Conservation (phyloP, 1,284 basidiomycete genomes). For the Cutaneotrichosporon mucoides region DNA sequence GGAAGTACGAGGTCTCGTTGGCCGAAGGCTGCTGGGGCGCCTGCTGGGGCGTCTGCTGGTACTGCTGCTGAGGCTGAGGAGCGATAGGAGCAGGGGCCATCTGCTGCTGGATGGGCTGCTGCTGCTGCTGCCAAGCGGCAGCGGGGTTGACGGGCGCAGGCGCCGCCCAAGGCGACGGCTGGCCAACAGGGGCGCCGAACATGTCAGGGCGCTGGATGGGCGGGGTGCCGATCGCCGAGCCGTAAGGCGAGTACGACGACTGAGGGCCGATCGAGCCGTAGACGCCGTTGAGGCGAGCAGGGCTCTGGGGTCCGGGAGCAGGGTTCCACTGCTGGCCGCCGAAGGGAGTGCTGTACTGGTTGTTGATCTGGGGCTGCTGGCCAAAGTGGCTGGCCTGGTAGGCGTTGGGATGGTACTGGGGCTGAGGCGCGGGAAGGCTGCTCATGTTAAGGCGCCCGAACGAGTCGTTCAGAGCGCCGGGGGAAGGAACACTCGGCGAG, state of each 20-base stretch:
- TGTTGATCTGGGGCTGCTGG: slow-evolving; percentile 7
- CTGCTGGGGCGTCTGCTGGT: slow-evolving; percentile 11
- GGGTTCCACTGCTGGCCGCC: slow-evolving; percentile 13
- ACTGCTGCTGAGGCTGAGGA: slow-evolving; percentile 15
- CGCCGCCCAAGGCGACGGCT: slow-evolving; percentile 32
- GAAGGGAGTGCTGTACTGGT: slow-evolving; percentile 13
- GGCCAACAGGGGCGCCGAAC: slow-evolving; percentile 14
- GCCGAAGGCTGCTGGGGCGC: not conserved
- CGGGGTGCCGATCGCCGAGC: slow-evolving; percentile 19
- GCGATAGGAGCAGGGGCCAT: slow-evolving; percentile 7
- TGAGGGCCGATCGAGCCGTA: slow-evolving; percentile 18
- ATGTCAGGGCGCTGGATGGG: slow-evolving; percentile 14
- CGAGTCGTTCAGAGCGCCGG: slow-evolving; percentile 24
- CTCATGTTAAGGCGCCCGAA: slow-evolving; percentile 34
- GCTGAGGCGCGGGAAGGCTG: slow-evolving; percentile 8
- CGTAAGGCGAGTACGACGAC: slow-evolving; percentile 5
- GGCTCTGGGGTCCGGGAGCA: slow-evolving; percentile 16
- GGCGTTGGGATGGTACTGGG: slow-evolving; percentile 5
- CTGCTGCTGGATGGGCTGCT: slow-evolving; percentile 15
- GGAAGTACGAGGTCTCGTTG: slow-evolving; percentile 26
- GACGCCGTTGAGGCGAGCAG: slow-evolving; percentile 14
- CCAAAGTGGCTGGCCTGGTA: slow-evolving; percentile 7
- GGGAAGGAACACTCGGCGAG: slow-evolving; percentile 6
- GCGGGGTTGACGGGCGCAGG: slow-evolving; percentile 17
- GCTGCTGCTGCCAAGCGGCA: slow-evolving; percentile 10